Evolutionary conservation across 768 basidiomycete genomes (phyloP).

Genomic region (Tulasnella sp.): DNA sequence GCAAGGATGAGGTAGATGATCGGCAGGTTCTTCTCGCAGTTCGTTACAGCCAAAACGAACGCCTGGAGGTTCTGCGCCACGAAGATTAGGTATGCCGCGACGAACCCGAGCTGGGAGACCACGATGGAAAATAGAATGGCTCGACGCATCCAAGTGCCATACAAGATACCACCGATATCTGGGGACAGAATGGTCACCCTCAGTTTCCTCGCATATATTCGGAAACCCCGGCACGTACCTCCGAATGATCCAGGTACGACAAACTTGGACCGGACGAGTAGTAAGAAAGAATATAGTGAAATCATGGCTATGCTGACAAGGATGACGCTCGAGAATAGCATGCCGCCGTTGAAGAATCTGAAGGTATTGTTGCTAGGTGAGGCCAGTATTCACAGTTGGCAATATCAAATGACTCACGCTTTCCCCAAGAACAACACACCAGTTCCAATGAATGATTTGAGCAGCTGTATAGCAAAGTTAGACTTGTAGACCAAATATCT

Average conservation of each 20-base stretch:
- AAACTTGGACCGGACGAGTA: conserved; percentile 78
- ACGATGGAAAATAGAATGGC: conserved; percentile 79
- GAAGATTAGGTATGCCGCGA: conserved; percentile 88
- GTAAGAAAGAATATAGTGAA: conserved; percentile 86
- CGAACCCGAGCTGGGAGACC: conserved; percentile 83
- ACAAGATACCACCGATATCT: conserved; percentile 90
- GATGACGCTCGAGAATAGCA: conserved; percentile 73
- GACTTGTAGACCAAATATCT: not conserved
- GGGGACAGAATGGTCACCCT: not conserved
- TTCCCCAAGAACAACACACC: conserved; percentile 93
- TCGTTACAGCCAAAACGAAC: conserved; percentile 68
- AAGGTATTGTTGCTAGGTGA: conserved; percentile 2
- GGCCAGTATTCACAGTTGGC: not conserved
- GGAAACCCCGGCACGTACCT: conserved; percentile 34
- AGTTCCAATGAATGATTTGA: conserved; percentile 92
- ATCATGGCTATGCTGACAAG: conserved; percentile 74
- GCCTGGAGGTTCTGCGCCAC: conserved; percentile 88
- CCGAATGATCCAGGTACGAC: conserved; percentile 89
- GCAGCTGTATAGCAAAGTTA: conserved; percentile 38
- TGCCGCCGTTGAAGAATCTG: conserved; percentile 91
- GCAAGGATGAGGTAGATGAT: conserved; percentile 68
- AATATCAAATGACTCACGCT: conserved; percentile 44
- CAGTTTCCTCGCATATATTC: not conserved
- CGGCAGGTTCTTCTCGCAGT: conserved; percentile 55
- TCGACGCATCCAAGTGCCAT: conserved; percentile 89